Evolutionary conservation across 495 filamentous ascomycete genomes (phyloP), one percentile per base, ranked within the genome.

Genomic region (Aspergillus sclerotioniger): DNA sequence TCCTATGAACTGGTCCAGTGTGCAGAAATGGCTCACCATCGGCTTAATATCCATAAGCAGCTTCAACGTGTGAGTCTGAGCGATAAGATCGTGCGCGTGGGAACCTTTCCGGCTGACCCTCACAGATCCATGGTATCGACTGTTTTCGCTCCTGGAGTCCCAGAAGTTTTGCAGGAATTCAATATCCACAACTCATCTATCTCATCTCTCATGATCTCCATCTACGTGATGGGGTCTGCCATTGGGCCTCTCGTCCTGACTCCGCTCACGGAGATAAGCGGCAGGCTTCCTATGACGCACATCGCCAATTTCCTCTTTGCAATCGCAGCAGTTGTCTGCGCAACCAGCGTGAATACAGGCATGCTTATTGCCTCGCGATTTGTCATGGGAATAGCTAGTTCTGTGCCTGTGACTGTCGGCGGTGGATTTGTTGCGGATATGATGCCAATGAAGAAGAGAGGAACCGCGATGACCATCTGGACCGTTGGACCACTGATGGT

Each of bases 111-210:
- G 12, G 31, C 47, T 50, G 9, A 50, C 25, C 2, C 6, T 12
- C 4, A 8, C 25, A 50, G 47, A 0, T 50, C 47, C 5, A 50
- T 70, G 17, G 82, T 77, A 46, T 79, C 76, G 54, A 67, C 63
- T 10, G 63, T 71, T 29, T 84, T 87, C 32, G 80, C 83, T 0
- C 84, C 84, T 1, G 82, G 79, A 8, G 81, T 85, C 32, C 59
- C 62, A 5, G 70, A 71, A n/a, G 75, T 84, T 51, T 72, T 78
- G 56, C 56, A 65, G 20, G 80, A 84, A 5, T 86, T 85, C 53
- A 56, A 73, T 48, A 80, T 71, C 25, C 53, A 71, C 56, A 62
- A 51, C 28, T 71, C 47, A 25, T 47, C 59, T 12, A 44, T 67
- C 10, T 37, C 46, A 19, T 67, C 60, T 16, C 70, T 76, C 33